Base-by-base conservation (phyloP, 805 yeast species). In the Lipomyces lipofer region DNA sequence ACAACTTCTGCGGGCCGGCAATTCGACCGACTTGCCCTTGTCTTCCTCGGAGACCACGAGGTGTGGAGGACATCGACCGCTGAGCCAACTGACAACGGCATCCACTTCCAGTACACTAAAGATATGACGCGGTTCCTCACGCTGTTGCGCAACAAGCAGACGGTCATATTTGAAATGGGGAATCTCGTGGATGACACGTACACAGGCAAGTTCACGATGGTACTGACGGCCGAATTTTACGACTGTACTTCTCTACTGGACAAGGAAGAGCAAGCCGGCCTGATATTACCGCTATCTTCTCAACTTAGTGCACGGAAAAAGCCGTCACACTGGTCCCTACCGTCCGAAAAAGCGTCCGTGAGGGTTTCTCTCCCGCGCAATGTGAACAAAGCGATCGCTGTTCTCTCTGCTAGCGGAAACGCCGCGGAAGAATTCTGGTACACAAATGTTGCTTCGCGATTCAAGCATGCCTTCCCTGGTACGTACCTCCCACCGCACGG, bases 371-470 rank as follows among this genome's bases (percentile, higher is more conserved):
- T 86, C 28, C 63, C 78, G 2, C 64, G 69, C 22, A 83, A 84
- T 64, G 82, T 88, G 4, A 81, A 88, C 2, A 75, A 82, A 54
- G 81, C 82, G 43, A 63, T 70, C 25, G 57, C 88, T 29, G 77
- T 84, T 9, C 67, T 88, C 4, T 82, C 81, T 60, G 81, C 85
- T 10, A 80, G 87, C 17, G 96, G 94, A 2, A 87, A 85, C 63
- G 85, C 84, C 2, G 82, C 78, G 32, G 96, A 88, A 69, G 96
- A 89, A 67, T 86, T 86, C 64, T 88, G 95, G 95, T 89, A 84
- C 68, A 69, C 82, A 2, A 85, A 86, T 60, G 65, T 73, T 15
- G 44, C 79, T 35, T 83, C 80, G 56, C 69, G 69, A 52, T 74
- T 66, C 58, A 71, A 70, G 12, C 64, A 71, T 38, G 54, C 65